phyloP scores from a whole-genome alignment of 805 yeast genomes.

The Kazachstania bromeliacearum region DNA sequence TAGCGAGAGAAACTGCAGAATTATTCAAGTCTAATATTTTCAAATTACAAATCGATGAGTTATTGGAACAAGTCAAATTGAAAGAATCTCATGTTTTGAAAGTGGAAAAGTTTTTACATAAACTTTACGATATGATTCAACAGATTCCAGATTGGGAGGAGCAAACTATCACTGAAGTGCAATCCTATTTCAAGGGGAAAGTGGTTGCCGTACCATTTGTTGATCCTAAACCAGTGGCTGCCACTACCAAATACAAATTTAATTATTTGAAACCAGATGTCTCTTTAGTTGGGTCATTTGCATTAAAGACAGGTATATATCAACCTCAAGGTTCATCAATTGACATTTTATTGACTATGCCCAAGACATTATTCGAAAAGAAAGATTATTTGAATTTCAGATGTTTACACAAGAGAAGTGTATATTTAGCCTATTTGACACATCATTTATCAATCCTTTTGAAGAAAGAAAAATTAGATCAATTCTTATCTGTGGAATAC shows the following conservation, averaged over 20 bases:
- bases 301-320: constrained; percentile 70
- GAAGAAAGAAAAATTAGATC: constrained; percentile 41
- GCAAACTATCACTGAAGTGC: constrained; percentile 50
- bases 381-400: constrained; percentile 89
- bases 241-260: constrained; percentile 59
- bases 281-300: constrained; percentile 81
- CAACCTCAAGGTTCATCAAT: constrained; percentile 57
- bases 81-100: constrained; percentile 57
- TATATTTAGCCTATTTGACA: constrained; percentile 72
- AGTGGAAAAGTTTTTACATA: constrained; percentile 68
- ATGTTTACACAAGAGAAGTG: constrained; percentile 82
- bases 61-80: constrained; percentile 68
- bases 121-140: constrained; percentile 58
- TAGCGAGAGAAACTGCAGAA: constrained; percentile 90
- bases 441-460: constrained; percentile 48
- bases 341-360: constrained; percentile 81
- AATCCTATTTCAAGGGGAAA: constrained; percentile 40
- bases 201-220: constrained; percentile 71
- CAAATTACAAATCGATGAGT: constrained; percentile 89
- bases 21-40: constrained; percentile 90
- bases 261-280: constrained; percentile 63
- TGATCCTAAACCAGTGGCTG: constrained; percentile 67
- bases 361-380: constrained; percentile 58
- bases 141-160: constrained; percentile 49
- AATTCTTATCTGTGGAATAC: constrained; percentile 44